These are phyloP conservation scores for Penicillium psychrofluorescens DNA, from an alignment of 495 filamentous ascomycete genomes.

Conservation along the genomic window DNA sequence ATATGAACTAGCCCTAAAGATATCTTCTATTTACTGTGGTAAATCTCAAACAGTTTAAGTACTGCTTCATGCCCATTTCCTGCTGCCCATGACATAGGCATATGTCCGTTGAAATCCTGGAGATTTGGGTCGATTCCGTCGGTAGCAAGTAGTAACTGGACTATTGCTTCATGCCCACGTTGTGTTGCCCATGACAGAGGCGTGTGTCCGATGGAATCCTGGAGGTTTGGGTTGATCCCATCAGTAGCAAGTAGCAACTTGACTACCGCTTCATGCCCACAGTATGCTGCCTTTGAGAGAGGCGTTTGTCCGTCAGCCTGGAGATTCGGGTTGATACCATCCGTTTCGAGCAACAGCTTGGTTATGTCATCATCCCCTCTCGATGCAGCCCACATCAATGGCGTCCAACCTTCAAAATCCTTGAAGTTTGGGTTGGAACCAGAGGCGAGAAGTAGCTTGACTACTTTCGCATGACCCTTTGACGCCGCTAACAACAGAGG, in stretches of 20 bases:
- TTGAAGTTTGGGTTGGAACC: constrained; percentile 6
- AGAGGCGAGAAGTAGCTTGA: too few relatives aligned
- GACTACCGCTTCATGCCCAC: constrained; percentile 15
- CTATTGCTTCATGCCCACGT: not conserved
- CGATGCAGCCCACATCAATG: constrained; percentile 7
- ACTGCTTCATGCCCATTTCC: not conserved
- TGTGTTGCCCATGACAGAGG: constrained; percentile 10
- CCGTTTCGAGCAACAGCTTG: not conserved
- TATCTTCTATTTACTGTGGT: too few relatives aligned
- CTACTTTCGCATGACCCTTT: too few relatives aligned
- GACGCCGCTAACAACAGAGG: too few relatives aligned
- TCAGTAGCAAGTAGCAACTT: constrained; percentile 7
- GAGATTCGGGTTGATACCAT: not conserved
- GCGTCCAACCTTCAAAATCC: constrained; percentile 12
- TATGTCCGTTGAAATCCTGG: not conserved
- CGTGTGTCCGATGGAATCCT: constrained; percentile 11
- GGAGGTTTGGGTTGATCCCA: constrained; percentile 3
- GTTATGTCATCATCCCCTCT: not conserved
- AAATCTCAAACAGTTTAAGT: not conserved
- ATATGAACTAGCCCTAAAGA: too few relatives aligned
- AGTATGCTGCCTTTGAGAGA: constrained; percentile 15
- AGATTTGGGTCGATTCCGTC: not conserved
- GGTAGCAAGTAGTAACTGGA: not conserved
- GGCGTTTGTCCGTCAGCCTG: constrained; percentile 9
- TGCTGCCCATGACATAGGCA: not conserved